Evolutionary conservation across 2,329 filamentous ascomycete species (phyloP).

Genomic region (Zymoseptoria brevis): DNA sequence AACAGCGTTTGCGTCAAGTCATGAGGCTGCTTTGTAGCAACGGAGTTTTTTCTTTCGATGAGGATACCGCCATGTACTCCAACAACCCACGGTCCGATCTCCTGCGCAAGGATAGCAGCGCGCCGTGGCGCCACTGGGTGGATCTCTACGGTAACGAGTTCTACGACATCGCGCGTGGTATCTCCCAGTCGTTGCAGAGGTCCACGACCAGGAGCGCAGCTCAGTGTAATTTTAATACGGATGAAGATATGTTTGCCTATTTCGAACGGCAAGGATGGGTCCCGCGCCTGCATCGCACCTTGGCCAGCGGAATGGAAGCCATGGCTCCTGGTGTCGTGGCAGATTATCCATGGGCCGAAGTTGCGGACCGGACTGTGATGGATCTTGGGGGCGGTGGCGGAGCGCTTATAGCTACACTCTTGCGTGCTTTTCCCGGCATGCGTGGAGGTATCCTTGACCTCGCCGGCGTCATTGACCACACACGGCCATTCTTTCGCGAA

Average conservation of each 20-base stretch:
- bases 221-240: no score
- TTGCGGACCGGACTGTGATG: background rate
- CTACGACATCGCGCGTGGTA: no score
- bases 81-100: no score
- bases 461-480: background rate
- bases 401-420: background rate
- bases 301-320: background rate
- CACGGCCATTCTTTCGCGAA: background rate
- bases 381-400: background rate
- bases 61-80: no score
- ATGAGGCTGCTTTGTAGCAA: background rate
- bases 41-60: no score
- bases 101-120: no score
- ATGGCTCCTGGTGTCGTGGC: background rate
- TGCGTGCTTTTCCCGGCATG: background rate
- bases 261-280: background rate
- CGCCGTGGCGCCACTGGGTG: no score
- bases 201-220: no score
- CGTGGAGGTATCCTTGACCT: background rate
- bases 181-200: no score
- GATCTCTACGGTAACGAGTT: no score
- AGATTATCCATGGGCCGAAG: background rate
- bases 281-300: background rate
- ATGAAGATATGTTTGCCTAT: background rate
- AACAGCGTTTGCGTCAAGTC: background rate